A percentile compares a stretch with the other conserved stretches of the same genome.
These are phyloP conservation scores for Casuarina equisetifolia DNA, from an alignment of 306 rosid genomes.

Conservation along the genomic window DNA sequence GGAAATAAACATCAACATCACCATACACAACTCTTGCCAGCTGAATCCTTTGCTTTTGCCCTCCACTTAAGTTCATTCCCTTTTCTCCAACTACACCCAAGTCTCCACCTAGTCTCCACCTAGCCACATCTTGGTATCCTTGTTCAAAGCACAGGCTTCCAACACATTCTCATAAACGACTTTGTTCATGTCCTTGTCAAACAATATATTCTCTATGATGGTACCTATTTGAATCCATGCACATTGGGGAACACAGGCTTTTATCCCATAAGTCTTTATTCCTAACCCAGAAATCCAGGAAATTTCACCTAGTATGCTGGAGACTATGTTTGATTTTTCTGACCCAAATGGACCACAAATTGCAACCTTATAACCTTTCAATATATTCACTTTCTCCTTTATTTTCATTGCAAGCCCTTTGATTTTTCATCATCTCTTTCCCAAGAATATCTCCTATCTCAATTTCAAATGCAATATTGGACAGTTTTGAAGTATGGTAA, in stretches of 20 bases:
- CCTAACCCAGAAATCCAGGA: slow-evolving; percentile 67
- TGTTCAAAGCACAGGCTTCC: slow-evolving; percentile 76
- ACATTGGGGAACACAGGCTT: slow-evolving; percentile 86
- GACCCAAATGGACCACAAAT: slow-evolving; percentile 88
- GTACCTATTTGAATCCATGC: slow-evolving; percentile 96
- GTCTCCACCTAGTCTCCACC: slow-evolving; percentile 43
- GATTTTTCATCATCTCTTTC: slow-evolving; percentile 41
- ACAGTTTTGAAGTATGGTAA: slow-evolving; percentile 29
- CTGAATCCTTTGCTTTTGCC: slow-evolving; percentile 90
- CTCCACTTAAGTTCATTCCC: slow-evolving; percentile 93
- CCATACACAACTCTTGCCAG: slow-evolving; percentile 85
- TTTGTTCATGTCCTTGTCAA: slow-evolving; percentile 64
- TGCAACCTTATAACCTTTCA: slow-evolving; percentile 76
- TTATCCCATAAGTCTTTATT: slow-evolving; percentile 53
- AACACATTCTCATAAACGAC: slow-evolving; percentile 60
- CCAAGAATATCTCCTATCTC: slow-evolving; percentile 73
- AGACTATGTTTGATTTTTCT: slow-evolving; percentile 84
- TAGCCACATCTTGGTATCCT: slow-evolving; percentile 69
- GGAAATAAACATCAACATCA: slow-evolving; percentile 80
- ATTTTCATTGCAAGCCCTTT: slow-evolving; percentile 60
- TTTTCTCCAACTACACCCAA: slow-evolving; percentile 76
- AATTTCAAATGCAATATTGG: slow-evolving; percentile 52
- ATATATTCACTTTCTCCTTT: slow-evolving; percentile 44
- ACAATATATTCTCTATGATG: slow-evolving; percentile 74
- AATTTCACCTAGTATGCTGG: slow-evolving; percentile 74